These are phyloP conservation scores for Cylindrotheca fusiformis DNA, from an alignment of 108 stramenopile species.

Conservation along the genomic window DNA sequence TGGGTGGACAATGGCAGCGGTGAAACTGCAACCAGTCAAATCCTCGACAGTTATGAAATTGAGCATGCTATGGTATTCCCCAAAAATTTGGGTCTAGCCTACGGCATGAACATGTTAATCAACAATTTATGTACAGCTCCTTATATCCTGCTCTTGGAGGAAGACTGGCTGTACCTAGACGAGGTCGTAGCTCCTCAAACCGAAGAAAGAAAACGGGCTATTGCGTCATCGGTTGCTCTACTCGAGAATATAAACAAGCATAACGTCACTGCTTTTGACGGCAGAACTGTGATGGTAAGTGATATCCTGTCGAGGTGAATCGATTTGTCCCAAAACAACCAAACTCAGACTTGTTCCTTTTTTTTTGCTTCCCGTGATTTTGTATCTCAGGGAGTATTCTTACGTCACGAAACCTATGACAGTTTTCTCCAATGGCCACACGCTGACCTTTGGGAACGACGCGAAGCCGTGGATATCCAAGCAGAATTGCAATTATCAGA, in stretches of 20 bases:
- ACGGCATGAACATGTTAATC: constrained; percentile 46
- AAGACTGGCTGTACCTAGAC: constrained; percentile 53
- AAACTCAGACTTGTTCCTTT: too few relatives aligned
- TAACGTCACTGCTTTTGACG: constrained; percentile 28
- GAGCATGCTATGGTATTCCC: constrained; percentile 36
- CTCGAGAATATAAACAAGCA: constrained; percentile 9
- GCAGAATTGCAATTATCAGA: neutral
- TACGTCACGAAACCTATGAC: constrained; percentile 39
- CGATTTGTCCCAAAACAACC: too few relatives aligned
- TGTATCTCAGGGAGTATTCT: constrained; percentile 34
- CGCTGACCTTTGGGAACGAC: constrained; percentile 23
- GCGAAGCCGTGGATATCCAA: constrained; percentile 6
- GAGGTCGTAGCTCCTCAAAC: constrained; percentile 38
- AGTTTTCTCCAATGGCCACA: constrained; percentile 20
- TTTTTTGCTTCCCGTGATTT: too few relatives aligned
- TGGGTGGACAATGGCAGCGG: constrained; percentile 51
- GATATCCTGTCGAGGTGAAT: too few relatives aligned
- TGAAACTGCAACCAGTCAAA: constrained; percentile 5
- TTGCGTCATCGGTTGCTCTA: constrained; percentile 39
- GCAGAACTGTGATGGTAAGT: constrained; percentile 29
- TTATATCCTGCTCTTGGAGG: constrained; percentile 44
- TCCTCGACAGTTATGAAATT: constrained; percentile 36
- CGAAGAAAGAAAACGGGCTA: constrained; percentile 23
- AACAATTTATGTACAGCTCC: constrained; percentile 42
- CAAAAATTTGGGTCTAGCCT: constrained; percentile 40